phyloP scores from a whole-genome alignment of 495 filamentous ascomycete species.

The Daldinia decipiens region DNA sequence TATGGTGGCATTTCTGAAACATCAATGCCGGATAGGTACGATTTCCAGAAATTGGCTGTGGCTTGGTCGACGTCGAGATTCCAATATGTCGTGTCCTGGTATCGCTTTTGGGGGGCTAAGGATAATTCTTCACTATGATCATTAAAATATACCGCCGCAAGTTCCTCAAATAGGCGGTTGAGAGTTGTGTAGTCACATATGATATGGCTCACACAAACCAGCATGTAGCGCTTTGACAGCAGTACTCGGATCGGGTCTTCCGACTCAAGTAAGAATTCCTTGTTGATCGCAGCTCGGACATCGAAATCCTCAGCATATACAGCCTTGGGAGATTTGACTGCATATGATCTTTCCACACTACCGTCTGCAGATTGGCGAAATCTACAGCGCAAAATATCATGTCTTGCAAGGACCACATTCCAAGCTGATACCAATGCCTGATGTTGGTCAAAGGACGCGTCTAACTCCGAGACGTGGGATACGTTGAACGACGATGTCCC shows the following conservation, averaged over 20 bases:
- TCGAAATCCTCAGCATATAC: not conserved
- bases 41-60: not conserved
- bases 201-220: not conserved
- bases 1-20: not conserved
- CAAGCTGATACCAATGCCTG: not conserved
- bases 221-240: not conserved
- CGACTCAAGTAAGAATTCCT: not conserved
- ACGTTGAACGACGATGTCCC: constrained; percentile 2
- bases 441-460: not conserved
- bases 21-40: not conserved
- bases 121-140: not conserved
- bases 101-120: not conserved
- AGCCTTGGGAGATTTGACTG: not conserved
- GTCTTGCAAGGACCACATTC: not conserved
- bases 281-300: not conserved
- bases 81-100: not conserved
- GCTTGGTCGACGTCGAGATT: not conserved
- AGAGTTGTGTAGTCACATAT: not conserved
- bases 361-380: not conserved
- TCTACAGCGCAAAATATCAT: not conserved
- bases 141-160: not conserved
- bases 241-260: not conserved
- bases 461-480: not conserved
- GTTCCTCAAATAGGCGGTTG: not conserved
- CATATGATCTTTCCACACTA: not conserved